Base-by-base conservation (phyloP, 2,329 filamentous ascomycete species). In the Fusarium tuaranense region DNA sequence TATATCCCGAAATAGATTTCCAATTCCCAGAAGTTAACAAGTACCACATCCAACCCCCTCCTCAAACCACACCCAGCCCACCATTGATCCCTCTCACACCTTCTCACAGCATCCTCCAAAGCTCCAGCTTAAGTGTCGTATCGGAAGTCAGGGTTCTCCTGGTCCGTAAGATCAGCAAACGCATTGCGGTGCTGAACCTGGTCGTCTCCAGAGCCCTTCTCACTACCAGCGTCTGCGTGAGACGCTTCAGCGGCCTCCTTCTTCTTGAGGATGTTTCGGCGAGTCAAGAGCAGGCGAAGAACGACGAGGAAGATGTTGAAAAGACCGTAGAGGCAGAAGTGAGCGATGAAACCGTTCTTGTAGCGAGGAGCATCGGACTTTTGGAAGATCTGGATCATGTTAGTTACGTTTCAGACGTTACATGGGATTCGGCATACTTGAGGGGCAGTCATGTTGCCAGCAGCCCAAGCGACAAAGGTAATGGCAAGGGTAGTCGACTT, bases 91-190 rank as follows among this genome's bases (percentile, higher is more conserved):
- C n/a, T 2, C 5, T 12, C 6, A 13, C 10, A 13, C 5, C 5
- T 6, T 32, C 27, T 18, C 5, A n/a, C 10, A 8, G n/a, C 9
- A 53, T 2, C 16, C 18, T n/a, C 10, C 12, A 4, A 8, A 3
- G 2, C 48, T 7, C 2, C 25, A 13, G 2, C n/a, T 53, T 16
- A 53, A 53, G 48, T 53, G 25, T 53, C 48, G 2, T 61, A 61
- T n/a, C 58, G 38, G 58, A 61, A 61, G 58, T 61, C 38, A 2
- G 38, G 58, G 58, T 61, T 61, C 36, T 61, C 58, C 38, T 44
- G 44, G 22, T 61, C 58, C 0, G 58, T 61, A 25, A 61, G 9
- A 18, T 61, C 58, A n/a, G 36, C 58, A 16, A 61, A 61, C 6
- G 57, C 57, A 38, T 59, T 59, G 14, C 36, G 34, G 18, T 59